Evolutionary conservation across 2,329 filamentous ascomycete species (phyloP).

Genomic region (Colletotrichum sp.): DNA sequence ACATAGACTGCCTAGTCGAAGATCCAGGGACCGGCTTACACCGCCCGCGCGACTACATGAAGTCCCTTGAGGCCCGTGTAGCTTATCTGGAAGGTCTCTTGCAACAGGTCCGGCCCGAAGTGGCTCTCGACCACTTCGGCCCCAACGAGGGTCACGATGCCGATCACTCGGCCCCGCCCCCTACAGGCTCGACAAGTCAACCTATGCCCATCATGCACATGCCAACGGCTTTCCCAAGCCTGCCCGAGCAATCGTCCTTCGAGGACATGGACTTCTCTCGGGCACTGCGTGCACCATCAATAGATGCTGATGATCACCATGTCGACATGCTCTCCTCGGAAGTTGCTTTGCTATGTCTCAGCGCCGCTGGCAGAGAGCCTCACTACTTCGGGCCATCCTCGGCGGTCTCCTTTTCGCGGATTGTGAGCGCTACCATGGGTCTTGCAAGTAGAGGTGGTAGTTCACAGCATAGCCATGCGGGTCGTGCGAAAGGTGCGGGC

Average conservation of each 20-base stretch:
- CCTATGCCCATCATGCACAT: not conserved
- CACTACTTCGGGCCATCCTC: constrained; percentile 42
- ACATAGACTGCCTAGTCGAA: constrained; percentile 34
- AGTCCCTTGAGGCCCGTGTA: constrained; percentile 30
- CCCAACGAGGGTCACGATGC: not conserved
- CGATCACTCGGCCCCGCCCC: not conserved
- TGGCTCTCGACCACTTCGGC: constrained; percentile 24
- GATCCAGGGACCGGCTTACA: constrained; percentile 38
- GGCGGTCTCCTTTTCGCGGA: constrained; percentile 33
- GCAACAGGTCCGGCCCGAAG: constrained; percentile 29
- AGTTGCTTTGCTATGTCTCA: constrained; percentile 34
- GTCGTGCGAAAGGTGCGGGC: not conserved
- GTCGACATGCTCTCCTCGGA: constrained; percentile 28
- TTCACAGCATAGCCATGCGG: constrained; percentile 11
- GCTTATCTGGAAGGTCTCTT: constrained; percentile 34
- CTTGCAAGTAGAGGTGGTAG: not conserved
- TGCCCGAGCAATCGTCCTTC: not conserved
- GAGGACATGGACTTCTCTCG: not conserved
- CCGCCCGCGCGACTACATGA: constrained; percentile 35
- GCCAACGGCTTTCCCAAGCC: not conserved
- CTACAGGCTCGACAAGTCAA: not conserved
- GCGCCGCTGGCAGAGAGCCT: constrained; percentile 36
- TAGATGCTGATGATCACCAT: constrained; percentile 5
- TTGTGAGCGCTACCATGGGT: constrained; percentile 29
- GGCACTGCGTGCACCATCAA: not conserved